phyloP scores from a whole-genome alignment of 345 rosid species.

The Eucalyptus sideroxylon region DNA sequence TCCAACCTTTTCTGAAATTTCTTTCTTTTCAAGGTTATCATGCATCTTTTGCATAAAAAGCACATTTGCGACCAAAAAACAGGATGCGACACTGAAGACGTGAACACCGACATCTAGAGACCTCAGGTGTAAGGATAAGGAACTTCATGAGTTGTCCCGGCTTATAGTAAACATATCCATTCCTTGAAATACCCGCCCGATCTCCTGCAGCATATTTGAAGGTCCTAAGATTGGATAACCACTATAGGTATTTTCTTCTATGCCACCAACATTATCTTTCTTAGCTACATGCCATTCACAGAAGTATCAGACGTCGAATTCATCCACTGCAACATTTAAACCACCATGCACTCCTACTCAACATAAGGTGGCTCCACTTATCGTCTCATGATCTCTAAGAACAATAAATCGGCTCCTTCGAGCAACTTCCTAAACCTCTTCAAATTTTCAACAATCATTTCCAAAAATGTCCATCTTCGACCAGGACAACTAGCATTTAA shows the following conservation, averaged over 20 bases:
- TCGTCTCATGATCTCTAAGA: not conserved
- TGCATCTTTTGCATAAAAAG: not conserved
- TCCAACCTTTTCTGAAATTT: not conserved
- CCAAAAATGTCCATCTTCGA: not conserved
- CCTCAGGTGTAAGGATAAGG: not conserved
- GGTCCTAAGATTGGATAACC: not conserved
- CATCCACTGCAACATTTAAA: not conserved
- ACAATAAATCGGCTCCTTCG: not conserved
- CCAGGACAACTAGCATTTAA: not conserved
- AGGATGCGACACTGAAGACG: not conserved
- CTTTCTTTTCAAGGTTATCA: not conserved
- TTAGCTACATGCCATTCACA: not conserved
- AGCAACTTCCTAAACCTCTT: not conserved
- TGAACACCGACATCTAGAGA: not conserved
- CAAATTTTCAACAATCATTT: not conserved
- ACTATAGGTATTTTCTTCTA: not conserved
- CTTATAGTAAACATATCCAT: not conserved
- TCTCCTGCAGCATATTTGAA: not conserved
- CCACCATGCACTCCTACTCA: not conserved
- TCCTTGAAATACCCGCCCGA: not conserved
- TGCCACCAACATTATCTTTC: not conserved
- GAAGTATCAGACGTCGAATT: not conserved
- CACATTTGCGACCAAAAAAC: not conserved
- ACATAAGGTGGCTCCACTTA: not conserved
- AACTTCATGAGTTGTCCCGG: not conserved